These are phyloP conservation scores for Schwanniomyces etchellsii DNA, from an alignment of 1,139 yeast species.

Conservation along the genomic window DNA sequence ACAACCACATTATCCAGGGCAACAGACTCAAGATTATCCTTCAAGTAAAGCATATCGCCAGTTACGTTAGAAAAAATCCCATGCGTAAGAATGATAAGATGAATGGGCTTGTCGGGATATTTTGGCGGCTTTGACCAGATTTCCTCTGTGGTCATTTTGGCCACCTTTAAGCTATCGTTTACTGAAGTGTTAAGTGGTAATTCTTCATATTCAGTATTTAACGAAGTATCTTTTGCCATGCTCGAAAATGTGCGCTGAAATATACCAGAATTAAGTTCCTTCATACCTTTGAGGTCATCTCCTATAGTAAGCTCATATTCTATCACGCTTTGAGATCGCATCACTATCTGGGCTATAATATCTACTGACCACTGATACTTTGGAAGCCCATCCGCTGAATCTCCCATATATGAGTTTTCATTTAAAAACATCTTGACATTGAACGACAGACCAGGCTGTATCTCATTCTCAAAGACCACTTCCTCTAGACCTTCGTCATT, in stretches of 20 bases:
- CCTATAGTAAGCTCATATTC: slow-evolving; percentile 66
- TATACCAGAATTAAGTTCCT: slow-evolving; percentile 24
- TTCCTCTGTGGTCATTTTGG: slow-evolving; percentile 53
- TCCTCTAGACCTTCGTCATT: slow-evolving; percentile 20
- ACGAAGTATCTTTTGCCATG: slow-evolving; percentile 4
- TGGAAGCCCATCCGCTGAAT: slow-evolving; percentile 16
- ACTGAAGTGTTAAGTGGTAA: slow-evolving; percentile 8
- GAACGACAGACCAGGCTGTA: slow-evolving; percentile 63
- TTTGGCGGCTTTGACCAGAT: slow-evolving; percentile 57
- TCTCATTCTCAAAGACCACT: slow-evolving; percentile 31
- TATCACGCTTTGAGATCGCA: slow-evolving; percentile 61
- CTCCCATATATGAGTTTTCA: slow-evolving; percentile 32
- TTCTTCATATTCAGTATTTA: slow-evolving; percentile 6
- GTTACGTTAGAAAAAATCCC: slow-evolving; percentile 88
- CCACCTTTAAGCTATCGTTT: slow-evolving; percentile 31
- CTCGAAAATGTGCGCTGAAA: slow-evolving; percentile 14
- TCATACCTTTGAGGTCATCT: slow-evolving; percentile 26
- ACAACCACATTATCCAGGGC: slow-evolving; percentile 66
- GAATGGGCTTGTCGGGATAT: slow-evolving; percentile 47
- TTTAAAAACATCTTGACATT: slow-evolving; percentile 42
- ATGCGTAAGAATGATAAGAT: slow-evolving; percentile 75
- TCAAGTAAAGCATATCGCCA: slow-evolving; percentile 82
- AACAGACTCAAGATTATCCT: slow-evolving; percentile 65
- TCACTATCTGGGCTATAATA: slow-evolving; percentile 74
- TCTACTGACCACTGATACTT: slow-evolving; percentile 76